A percentile compares a stretch with the other conserved stretches of the same genome.
Evolutionary conservation across 2,329 filamentous ascomycete genomes (phyloP).

Genomic region (Capronia epimyces): DNA sequence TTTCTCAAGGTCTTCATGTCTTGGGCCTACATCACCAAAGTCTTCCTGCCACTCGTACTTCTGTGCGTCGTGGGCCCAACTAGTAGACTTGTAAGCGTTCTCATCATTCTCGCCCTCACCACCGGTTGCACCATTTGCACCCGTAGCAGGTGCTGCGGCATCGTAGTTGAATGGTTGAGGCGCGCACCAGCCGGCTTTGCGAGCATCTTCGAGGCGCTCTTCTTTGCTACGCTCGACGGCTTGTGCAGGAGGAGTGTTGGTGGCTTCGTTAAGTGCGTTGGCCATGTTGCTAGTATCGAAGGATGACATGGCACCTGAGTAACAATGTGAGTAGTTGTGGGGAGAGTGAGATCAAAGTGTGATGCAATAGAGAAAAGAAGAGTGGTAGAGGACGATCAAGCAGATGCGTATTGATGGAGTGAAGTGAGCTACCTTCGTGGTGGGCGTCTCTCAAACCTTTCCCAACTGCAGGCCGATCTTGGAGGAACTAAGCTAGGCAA

Average conservation of each 20-base stretch:
- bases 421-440: background rate
- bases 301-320: slow-evolving; percentile 1
- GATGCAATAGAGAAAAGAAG: background rate
- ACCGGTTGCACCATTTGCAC: background rate
- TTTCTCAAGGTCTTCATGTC: slow-evolving; percentile 63
- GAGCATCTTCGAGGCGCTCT: slow-evolving; percentile 9
- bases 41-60: slow-evolving; percentile 83
- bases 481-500: background rate
- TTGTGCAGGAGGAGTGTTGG: slow-evolving; percentile 5
- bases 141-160: slow-evolving; percentile 3
- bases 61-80: slow-evolving; percentile 54
- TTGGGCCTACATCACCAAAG: slow-evolving; percentile 76
- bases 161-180: slow-evolving; percentile 21
- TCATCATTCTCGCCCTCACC: slow-evolving; percentile 6
- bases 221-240: slow-evolving; percentile 6
- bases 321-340: background rate
- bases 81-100: slow-evolving; percentile 32
- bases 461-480: background rate
- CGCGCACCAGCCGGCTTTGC: slow-evolving; percentile 21
- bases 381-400: background rate
- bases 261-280: slow-evolving; percentile 7
- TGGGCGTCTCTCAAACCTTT: background rate
- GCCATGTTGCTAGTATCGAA: slow-evolving; percentile 14
- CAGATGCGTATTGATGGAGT: background rate
- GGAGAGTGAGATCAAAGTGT: background rate